Evolutionary conservation across 805 yeast genomes (phyloP).

Genomic region (Priceomyces melissophilus): DNA sequence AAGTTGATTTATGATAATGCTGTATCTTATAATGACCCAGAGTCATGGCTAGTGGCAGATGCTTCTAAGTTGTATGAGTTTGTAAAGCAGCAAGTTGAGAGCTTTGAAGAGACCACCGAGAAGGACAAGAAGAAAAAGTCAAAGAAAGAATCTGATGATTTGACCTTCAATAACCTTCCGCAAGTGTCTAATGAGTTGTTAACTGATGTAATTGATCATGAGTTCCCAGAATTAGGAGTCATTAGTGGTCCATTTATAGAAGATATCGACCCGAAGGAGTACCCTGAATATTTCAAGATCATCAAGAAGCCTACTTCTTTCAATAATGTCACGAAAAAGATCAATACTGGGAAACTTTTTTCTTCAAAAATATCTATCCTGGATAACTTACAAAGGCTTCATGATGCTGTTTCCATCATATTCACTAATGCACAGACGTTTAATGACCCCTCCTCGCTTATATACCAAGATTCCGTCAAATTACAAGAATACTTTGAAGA

Average conservation of each 20-base stretch:
- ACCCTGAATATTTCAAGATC: constrained; percentile 77
- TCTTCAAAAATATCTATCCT: constrained; percentile 22
- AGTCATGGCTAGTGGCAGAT: constrained; percentile 59
- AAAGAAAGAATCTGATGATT: constrained; percentile 10
- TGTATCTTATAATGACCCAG: constrained; percentile 37
- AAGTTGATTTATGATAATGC: constrained; percentile 37
- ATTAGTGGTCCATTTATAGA: constrained; percentile 72
- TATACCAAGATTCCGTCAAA: constrained; percentile 66
- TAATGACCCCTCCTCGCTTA: constrained; percentile 69
- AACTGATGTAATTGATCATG: constrained; percentile 41
- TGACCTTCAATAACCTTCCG: constrained; percentile 19
- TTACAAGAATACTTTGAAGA: constrained; percentile 53
- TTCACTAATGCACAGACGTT: constrained; percentile 77
- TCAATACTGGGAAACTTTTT: constrained; percentile 48
- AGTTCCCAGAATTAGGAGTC: constrained; percentile 47
- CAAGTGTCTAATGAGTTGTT: constrained; percentile 23
- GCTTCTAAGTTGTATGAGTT: constrained; percentile 54
- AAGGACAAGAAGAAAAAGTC: constrained; percentile 7
- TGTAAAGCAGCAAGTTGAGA: constrained; percentile 49
- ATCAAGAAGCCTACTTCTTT: constrained; percentile 76
- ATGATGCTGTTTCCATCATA: constrained; percentile 56
- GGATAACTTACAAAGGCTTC: constrained; percentile 55
- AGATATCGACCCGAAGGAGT: constrained; percentile 63
- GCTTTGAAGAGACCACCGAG: constrained; percentile 19
- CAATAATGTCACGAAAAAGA: constrained; percentile 48